These are phyloP conservation scores for Arachis stenosperma DNA, from an alignment of 306 rosid species.

Conservation along the genomic window DNA sequence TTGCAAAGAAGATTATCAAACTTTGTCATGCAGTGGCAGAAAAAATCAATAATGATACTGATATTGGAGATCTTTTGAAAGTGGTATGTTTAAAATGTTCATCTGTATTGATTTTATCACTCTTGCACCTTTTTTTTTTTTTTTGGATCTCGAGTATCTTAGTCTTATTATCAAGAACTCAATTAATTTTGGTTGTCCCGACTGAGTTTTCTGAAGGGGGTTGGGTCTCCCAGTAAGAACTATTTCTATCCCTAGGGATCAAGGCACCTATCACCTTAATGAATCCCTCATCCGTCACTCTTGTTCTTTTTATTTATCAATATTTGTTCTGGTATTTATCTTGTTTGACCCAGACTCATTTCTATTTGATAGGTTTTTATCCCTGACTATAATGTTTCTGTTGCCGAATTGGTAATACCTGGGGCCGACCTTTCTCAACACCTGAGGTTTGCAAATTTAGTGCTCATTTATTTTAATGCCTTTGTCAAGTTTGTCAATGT, in stretches of 20 bases:
- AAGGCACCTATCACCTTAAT: too few species aligned
- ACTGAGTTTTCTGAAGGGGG: too few species aligned
- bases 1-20: constrained; percentile 74
- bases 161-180: too few species aligned
- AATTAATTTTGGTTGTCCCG: too few species aligned
- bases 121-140: constrained; percentile 25
- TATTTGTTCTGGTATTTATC: constrained; percentile 12
- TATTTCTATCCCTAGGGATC: too few species aligned
- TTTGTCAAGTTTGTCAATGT: constrained; percentile 12
- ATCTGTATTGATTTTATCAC: constrained; percentile 1
- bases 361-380: constrained; percentile 61
- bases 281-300: neutral
- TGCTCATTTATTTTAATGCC: constrained; percentile 10
- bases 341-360: constrained; percentile 35
- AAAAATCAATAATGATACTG: constrained; percentile 60
- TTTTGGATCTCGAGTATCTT: too few species aligned
- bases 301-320: constrained; percentile 32
- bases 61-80: constrained; percentile 71
- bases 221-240: too few species aligned
- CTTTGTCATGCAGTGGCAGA: constrained; percentile 74
- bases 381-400: constrained; percentile 78
- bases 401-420: constrained; percentile 79
- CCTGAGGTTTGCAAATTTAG: constrained; percentile 55
- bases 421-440: constrained; percentile 85
- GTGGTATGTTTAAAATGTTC: constrained; percentile 43